These are phyloP conservation scores for Talaromyces adpressus DNA, from an alignment of 495 filamentous ascomycete species.

Conservation along the genomic window DNA sequence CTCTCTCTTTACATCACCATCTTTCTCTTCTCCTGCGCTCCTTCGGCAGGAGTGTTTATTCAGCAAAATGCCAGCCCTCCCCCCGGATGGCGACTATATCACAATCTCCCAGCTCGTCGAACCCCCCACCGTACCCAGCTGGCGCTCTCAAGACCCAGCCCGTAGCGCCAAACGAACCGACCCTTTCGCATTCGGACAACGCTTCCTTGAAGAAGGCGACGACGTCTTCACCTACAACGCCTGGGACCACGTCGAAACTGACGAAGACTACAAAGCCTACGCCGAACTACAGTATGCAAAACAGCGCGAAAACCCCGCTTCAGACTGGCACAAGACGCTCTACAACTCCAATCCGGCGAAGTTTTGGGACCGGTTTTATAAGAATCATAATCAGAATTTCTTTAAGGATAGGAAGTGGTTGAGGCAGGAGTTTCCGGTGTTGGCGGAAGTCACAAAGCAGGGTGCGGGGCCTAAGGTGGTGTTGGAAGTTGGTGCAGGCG, in stretches of 20 bases:
- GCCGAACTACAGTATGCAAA: slow-evolving; percentile 71
- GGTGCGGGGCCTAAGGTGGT: slow-evolving; percentile 56
- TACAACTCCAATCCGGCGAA: slow-evolving; percentile 87
- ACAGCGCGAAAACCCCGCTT: slow-evolving; percentile 77
- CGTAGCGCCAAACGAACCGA: slow-evolving; percentile 71
- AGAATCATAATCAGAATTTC: slow-evolving; percentile 90
- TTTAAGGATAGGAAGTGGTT: slow-evolving; percentile 99
- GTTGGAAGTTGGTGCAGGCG: slow-evolving; percentile 89
- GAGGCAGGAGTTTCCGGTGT: slow-evolving; percentile 84
- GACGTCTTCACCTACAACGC: slow-evolving; percentile 94
- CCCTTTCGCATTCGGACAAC: slow-evolving; percentile 92
- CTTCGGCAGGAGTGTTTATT: background rate
- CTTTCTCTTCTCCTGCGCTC: background rate
- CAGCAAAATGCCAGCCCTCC: slow-evolving; percentile 9
- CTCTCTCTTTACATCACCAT: background rate
- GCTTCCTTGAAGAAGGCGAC: slow-evolving; percentile 71
- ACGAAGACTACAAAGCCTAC: slow-evolving; percentile 74
- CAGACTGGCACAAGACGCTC: slow-evolving; percentile 74
- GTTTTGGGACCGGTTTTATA: slow-evolving; percentile 97
- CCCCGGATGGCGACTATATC: slow-evolving; percentile 16
- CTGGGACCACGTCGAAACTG: slow-evolving; percentile 92
- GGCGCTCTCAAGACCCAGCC: slow-evolving; percentile 45
- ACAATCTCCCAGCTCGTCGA: slow-evolving; percentile 37
- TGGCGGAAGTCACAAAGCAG: slow-evolving; percentile 59
- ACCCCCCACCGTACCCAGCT: slow-evolving; percentile 32